Evolutionary conservation across 768 basidiomycete species (phyloP).

Genomic region (Russula sp.): DNA sequence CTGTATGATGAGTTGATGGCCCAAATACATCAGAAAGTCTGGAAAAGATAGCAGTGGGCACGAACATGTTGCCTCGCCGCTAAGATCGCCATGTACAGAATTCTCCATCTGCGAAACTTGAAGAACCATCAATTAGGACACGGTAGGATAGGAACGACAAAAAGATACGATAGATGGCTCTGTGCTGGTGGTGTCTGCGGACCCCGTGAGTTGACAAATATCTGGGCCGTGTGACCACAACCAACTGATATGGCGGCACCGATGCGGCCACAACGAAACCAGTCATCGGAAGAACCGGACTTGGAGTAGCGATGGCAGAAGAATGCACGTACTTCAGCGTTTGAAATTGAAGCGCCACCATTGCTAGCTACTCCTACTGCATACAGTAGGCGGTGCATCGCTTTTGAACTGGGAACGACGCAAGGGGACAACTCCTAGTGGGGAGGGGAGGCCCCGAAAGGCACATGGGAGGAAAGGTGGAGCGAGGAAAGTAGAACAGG

Average conservation of each 20-base stretch:
- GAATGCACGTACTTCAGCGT: background rate
- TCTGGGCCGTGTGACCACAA: background rate
- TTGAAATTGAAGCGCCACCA: background rate
- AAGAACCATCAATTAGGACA: background rate
- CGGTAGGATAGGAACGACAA: background rate
- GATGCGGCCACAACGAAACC: slow-evolving; percentile 1
- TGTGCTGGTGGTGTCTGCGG: background rate
- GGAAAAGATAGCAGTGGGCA: background rate
- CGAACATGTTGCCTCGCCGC: background rate
- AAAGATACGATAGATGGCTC: background rate
- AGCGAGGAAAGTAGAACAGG: background rate
- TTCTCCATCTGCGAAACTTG: background rate
- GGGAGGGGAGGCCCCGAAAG: background rate
- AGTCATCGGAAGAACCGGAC: background rate
- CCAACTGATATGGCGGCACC: slow-evolving; percentile 1
- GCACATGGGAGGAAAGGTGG: background rate
- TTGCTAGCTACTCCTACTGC: background rate
- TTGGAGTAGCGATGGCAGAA: background rate
- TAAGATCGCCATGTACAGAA: too few species aligned
- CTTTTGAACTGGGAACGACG: background rate
- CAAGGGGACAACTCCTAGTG: background rate
- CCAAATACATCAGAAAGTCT: background rate
- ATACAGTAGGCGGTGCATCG: background rate
- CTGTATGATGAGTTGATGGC: background rate
- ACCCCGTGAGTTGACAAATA: slow-evolving; percentile 1